Evolutionary conservation across 495 filamentous ascomycete species (phyloP), one percentile per base, ranked within the genome.

Genomic region (Penicillium arizonense): DNA sequence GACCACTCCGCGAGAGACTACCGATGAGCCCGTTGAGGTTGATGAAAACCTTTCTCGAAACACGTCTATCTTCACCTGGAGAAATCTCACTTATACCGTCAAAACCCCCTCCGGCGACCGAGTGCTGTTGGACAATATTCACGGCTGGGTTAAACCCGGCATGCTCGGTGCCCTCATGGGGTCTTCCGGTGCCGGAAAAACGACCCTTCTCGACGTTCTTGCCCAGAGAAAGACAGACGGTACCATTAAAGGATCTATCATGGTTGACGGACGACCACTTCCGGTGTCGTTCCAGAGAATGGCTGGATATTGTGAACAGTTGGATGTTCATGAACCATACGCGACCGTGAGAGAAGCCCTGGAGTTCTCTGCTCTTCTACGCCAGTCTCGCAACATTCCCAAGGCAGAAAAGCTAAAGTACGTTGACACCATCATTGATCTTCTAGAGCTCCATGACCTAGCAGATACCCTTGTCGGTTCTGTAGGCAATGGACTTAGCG

Each of bases 81-180:
- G 75, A 54, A 74, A 84, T 55, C 67, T 86, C 21, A 71, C 67
- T 3, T 88, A 88, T 52, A 75, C 70, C 1, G 75, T 81, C 32
- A 70, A 72, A 21, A 70, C 70, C 0, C 76, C 53, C 53, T 65
- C 62, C 32, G 75, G 63, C 14, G 79, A 62, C 46, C 66, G 69
- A 30, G 57, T 70, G 11, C 71, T 91, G 4, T 74, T 96, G 26
- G 84, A 96, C 55, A 77, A 94, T 53, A 86, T 96, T 3, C 84
- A 90, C 56, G 91, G 91, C 32, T 96, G 88, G 87, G 89, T 96
- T 44, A 94, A 94, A 65, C 91, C 91, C 14, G 91, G 91, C 41
- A 78, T 83, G 62, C 74, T 92, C 59, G 82, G 85, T 9, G 88
- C 88, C 2, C 70, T 91, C 5, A 88, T 92, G 76, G 83, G 82